Conservation (phyloP, 129 eudicot species). For the Lactuca saligna region DNA sequence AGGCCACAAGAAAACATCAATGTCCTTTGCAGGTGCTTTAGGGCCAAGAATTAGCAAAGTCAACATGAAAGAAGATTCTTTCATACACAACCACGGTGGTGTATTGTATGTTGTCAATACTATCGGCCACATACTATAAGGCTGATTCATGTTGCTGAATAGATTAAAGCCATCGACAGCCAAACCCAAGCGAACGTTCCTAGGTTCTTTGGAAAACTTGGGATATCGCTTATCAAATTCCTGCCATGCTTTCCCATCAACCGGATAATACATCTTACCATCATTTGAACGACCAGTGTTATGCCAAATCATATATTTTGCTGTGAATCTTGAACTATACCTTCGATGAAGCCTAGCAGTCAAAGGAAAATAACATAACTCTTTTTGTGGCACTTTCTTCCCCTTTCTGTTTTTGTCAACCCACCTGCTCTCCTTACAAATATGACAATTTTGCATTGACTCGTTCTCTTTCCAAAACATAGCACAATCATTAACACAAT, state of each 20-base stretch:
- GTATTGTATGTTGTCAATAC: conserved; percentile 13
- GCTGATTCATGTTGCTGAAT: not conserved
- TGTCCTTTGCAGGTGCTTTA: not conserved
- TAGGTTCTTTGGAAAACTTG: not conserved
- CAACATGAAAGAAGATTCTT: not conserved
- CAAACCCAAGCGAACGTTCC: conserved; percentile 8
- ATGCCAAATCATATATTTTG: too few relatives aligned
- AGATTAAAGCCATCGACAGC: conserved; percentile 3
- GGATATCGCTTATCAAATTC: not conserved
- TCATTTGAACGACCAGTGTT: not conserved
- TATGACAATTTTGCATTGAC: too few relatives aligned
- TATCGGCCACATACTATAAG: conserved; percentile 7
- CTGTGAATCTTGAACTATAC: not conserved
- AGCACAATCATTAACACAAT: too few relatives aligned
- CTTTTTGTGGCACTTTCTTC: not conserved
- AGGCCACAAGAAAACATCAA: conserved; percentile 18
- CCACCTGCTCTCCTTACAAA: not conserved
- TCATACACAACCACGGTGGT: conserved; percentile 14
- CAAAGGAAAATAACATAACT: not conserved
- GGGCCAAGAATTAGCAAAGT: conserved; percentile 11
- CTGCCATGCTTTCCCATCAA: not conserved
- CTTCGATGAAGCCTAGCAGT: not conserved
- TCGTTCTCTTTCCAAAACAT: too few relatives aligned
- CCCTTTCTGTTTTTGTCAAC: not conserved
- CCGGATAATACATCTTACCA: not conserved